Conservation (phyloP, 2,329 filamentous ascomycete species). For the Purpureocillium takamizusanense region DNA sequence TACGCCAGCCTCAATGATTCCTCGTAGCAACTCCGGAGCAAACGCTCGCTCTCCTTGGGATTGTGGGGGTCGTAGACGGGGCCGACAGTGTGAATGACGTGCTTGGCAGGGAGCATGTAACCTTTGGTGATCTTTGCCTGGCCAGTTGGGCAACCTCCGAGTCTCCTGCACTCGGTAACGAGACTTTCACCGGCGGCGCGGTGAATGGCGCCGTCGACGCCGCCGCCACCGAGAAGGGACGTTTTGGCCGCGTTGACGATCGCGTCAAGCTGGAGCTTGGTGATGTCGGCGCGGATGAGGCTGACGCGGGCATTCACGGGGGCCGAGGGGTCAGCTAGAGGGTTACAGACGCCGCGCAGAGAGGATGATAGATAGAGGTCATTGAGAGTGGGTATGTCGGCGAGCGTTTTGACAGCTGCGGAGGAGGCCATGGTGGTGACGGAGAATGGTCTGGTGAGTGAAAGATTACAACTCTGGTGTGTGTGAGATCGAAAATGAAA, state of each 20-base stretch:
- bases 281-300: slow-evolving; percentile 72
- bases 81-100: slow-evolving; percentile 86
- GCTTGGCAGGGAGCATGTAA: slow-evolving; percentile 64
- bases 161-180: slow-evolving; percentile 57
- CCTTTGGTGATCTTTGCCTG: slow-evolving; percentile 74
- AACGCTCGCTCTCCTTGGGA: slow-evolving; percentile 29
- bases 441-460: too few species aligned
- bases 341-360: slow-evolving; percentile 23
- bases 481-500: slow-evolving; percentile 7
- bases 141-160: slow-evolving; percentile 69
- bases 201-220: slow-evolving; percentile 85
- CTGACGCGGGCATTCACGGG: slow-evolving; percentile 61
- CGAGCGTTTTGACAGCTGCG: slow-evolving; percentile 23
- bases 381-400: slow-evolving; percentile 53
- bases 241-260: slow-evolving; percentile 92
- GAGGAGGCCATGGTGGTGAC: background rate
- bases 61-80: slow-evolving; percentile 55
- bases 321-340: slow-evolving; percentile 28
- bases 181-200: slow-evolving; percentile 65
- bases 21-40: slow-evolving; percentile 58
- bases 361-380: slow-evolving; percentile 47
- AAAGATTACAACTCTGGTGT: too few species aligned
- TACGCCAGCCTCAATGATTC: slow-evolving; percentile 65
- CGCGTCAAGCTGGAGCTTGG: slow-evolving; percentile 64
- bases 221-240: slow-evolving; percentile 74